phyloP scores from a whole-genome alignment of 2,329 filamentous ascomycete species.

The Herpotrichia juniperi region DNA sequence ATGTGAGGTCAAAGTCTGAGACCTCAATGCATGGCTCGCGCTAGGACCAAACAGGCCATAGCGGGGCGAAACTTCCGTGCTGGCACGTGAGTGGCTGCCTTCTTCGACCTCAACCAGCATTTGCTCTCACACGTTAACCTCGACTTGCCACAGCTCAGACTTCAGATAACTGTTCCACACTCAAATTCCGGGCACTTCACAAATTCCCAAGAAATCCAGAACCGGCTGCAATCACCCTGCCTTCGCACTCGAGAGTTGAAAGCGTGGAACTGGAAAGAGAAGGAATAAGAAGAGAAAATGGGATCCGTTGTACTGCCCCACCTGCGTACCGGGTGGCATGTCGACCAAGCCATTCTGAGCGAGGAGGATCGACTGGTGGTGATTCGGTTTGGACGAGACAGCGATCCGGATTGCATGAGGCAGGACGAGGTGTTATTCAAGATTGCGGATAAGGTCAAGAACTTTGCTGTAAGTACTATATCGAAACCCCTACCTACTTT shows the following conservation, averaged over 20 bases:
- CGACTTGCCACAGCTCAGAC: not conserved
- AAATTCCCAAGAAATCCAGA: no score
- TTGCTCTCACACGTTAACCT: not conserved
- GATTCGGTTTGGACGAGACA: conserved; percentile 90
- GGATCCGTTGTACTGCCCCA: conserved; percentile 93
- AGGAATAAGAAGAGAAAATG: conserved; percentile 49
- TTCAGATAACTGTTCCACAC: not conserved
- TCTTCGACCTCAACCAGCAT: not conserved
- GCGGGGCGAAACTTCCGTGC: not conserved
- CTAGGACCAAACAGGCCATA: not conserved
- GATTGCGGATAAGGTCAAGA: conserved; percentile 92
- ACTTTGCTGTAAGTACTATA: conserved; percentile 65
- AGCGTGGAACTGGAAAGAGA: not conserved
- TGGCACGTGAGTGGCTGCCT: not conserved
- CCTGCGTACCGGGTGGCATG: conserved; percentile 92
- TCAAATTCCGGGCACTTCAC: not conserved
- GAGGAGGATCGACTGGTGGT: conserved; percentile 91
- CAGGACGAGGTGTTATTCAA: conserved; percentile 95
- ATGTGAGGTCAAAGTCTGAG: no score
- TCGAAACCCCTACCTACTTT: not conserved
- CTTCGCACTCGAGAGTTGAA: not conserved
- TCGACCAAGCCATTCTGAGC: conserved; percentile 84
- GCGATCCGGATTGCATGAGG: conserved; percentile 78
- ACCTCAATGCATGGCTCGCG: not conserved
- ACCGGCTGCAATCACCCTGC: no score